phyloP scores from a whole-genome alignment of 768 basidiomycete genomes.

The Boletus sp. region DNA sequence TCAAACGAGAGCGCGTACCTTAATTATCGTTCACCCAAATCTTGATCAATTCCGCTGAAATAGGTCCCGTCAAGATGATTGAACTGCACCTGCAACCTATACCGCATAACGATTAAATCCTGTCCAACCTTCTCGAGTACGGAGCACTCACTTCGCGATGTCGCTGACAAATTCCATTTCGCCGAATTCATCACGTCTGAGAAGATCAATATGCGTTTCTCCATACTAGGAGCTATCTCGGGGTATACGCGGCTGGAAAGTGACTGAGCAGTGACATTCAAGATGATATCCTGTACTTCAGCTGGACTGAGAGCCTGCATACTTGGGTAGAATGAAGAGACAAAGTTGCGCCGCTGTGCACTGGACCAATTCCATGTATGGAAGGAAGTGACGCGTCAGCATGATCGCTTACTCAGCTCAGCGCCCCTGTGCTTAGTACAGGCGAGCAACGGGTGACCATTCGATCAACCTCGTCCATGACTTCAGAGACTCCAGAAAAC shows the following conservation, averaged over 20 bases:
- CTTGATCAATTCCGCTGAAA: slow-evolving; percentile 79
- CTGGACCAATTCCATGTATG: too few species aligned
- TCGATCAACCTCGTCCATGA: slow-evolving; percentile 7
- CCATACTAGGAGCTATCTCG: slow-evolving; percentile 85
- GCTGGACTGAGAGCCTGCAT: too few species aligned
- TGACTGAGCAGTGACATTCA: too few species aligned
- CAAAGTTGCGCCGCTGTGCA: too few species aligned
- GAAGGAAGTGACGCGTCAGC: background rate
- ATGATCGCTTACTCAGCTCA: slow-evolving; percentile 18
- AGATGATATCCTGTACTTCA: too few species aligned
- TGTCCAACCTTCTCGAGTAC: background rate
- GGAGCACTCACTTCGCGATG: slow-evolving; percentile 69
- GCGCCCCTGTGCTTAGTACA: background rate
- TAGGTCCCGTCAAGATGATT: slow-evolving; percentile 89
- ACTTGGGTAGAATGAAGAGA: too few species aligned
- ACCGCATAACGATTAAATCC: background rate
- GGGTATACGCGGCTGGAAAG: slow-evolving; percentile 76
- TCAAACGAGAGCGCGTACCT: slow-evolving; percentile 82
- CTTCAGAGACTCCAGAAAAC: slow-evolving; percentile 3
- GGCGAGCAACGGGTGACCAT: background rate
- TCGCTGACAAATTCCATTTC: slow-evolving; percentile 94
- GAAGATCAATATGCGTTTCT: slow-evolving; percentile 86
- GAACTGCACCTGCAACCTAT: slow-evolving; percentile 88
- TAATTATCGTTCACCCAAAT: slow-evolving; percentile 87
- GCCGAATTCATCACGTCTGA: slow-evolving; percentile 86